phyloP scores from a whole-genome alignment of 495 filamentous ascomycete species.

The Penicillium bialowiezense region DNA sequence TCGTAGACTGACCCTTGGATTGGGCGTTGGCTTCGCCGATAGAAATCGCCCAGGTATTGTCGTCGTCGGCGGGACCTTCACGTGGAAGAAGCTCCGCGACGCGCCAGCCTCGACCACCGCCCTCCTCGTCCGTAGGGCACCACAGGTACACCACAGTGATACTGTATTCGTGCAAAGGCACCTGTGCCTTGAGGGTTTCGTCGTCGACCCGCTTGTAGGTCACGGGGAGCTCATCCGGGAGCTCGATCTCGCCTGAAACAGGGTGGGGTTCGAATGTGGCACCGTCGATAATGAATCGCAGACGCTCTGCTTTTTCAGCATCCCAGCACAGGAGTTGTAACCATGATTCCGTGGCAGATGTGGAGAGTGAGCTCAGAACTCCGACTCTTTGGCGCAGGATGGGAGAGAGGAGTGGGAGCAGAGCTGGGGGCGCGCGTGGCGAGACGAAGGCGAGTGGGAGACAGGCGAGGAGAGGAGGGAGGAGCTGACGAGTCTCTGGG shows the following conservation, averaged over 20 bases:
- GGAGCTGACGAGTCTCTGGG: constrained; percentile 61
- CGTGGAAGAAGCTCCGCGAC: constrained; percentile 73
- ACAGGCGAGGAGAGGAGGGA: constrained; percentile 77
- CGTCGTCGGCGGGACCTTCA: constrained; percentile 38
- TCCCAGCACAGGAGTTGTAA: constrained; percentile 89
- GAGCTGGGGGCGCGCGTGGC: constrained; percentile 67
- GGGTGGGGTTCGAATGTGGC: constrained; percentile 83
- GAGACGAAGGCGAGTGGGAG: constrained; percentile 83
- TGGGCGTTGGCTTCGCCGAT: constrained; percentile 52
- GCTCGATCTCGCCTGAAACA: constrained; percentile 86
- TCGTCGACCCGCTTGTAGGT: constrained; percentile 74
- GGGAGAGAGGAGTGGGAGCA: constrained; percentile 82
- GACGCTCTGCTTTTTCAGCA: constrained; percentile 57
- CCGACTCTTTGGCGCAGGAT: constrained; percentile 87
- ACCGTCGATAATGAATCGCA: constrained; percentile 62
- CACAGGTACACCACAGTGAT: constrained; percentile 62
- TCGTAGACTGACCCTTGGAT: constrained; percentile 33
- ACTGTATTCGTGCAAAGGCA: constrained; percentile 53
- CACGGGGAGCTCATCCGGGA: constrained; percentile 59
- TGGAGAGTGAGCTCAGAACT: constrained; percentile 57
- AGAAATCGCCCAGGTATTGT: constrained; percentile 47
- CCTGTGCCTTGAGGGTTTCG: constrained; percentile 77
- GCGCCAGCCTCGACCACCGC: constrained; percentile 72
- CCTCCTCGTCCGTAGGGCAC: constrained; percentile 65
- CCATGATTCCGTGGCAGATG: constrained; percentile 73